Conservation (phyloP, 2,329 filamentous ascomycete genomes). For the Alternaria brassicicola region DNA sequence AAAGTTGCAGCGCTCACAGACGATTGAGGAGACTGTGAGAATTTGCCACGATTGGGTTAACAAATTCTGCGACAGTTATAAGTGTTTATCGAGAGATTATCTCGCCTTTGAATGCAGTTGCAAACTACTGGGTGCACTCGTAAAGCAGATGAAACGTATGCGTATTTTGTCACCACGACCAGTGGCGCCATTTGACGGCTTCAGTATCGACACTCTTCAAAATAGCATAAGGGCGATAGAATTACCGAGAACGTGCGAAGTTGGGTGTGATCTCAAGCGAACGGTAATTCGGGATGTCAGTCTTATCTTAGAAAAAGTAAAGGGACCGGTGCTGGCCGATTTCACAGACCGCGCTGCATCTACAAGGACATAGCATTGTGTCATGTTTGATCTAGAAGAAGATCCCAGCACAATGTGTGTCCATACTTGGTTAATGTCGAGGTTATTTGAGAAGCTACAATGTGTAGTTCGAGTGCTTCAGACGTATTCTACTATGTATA, state of each 20-base stretch:
- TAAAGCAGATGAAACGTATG: slow-evolving; percentile 17
- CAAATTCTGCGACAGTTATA: not conserved
- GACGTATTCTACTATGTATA: too few species aligned
- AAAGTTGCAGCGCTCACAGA: not conserved
- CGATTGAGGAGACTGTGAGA: too few species aligned
- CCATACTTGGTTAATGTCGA: too few species aligned
- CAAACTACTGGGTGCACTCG: slow-evolving; percentile 27
- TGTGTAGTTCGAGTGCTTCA: too few species aligned
- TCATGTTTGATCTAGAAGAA: not conserved
- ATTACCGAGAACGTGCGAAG: not conserved
- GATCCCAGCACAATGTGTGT: not conserved
- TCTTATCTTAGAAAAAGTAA: not conserved
- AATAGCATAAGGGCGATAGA: not conserved
- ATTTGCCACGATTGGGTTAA: not conserved
- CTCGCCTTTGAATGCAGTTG: slow-evolving; percentile 18
- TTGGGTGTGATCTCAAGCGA: too few species aligned
- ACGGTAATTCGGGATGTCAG: not conserved
- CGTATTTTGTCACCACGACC: slow-evolving; percentile 10
- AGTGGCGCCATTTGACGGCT: slow-evolving; percentile 12
- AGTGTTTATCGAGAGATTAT: not conserved
- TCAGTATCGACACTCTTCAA: slow-evolving; percentile 9
- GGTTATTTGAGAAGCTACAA: too few species aligned
- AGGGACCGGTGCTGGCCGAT: not conserved
- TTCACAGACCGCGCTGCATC: not conserved
- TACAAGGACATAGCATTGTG: not conserved